Evolutionary conservation across 2,329 filamentous ascomycete genomes (phyloP).

Genomic region (Drechslerella stenobrocha): DNA sequence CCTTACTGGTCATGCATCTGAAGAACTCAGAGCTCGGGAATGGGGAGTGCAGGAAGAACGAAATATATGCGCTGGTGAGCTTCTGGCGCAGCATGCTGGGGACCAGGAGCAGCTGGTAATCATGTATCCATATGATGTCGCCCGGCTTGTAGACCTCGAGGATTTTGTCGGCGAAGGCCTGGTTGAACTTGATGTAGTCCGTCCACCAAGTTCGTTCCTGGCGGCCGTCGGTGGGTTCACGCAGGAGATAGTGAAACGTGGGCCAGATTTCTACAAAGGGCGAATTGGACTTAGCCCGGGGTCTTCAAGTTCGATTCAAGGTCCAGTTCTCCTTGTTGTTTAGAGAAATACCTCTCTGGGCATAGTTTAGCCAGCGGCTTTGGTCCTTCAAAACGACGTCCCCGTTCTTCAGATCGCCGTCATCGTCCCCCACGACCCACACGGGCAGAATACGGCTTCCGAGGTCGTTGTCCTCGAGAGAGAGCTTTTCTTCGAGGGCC

Average conservation of each 20-base stretch:
- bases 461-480: slow-evolving; percentile 20
- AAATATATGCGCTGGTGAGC: slow-evolving; percentile 85
- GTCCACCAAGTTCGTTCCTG: slow-evolving; percentile 82
- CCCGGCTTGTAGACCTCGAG: slow-evolving; percentile 87
- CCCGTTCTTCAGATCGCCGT: slow-evolving; percentile 66
- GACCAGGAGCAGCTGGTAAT: slow-evolving; percentile 88
- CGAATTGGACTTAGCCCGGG: neutral
- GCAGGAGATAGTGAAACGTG: slow-evolving; percentile 93
- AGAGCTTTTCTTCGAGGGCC: slow-evolving; percentile 70
- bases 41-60: slow-evolving; percentile 90
- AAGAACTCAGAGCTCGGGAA: slow-evolving; percentile 97
- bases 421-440: slow-evolving; percentile 79
- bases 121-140: slow-evolving; percentile 88
- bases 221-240: slow-evolving; percentile 79
- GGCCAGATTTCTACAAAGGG: slow-evolving; percentile 71
- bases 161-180: slow-evolving; percentile 86
- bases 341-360: slow-evolving; percentile 64
- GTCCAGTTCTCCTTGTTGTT: neutral
- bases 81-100: slow-evolving; percentile 85
- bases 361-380: slow-evolving; percentile 82
- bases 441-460: slow-evolving; percentile 75
- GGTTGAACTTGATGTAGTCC: slow-evolving; percentile 91
- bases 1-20: slow-evolving; percentile 66
- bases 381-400: slow-evolving; percentile 76
- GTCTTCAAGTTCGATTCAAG: slow-evolving; percentile 7